A percentile compares a stretch with the other conserved stretches of the same genome.
These are phyloP conservation scores for Caloboletus inedulis DNA, from an alignment of 1,284 basidiomycete species.

Conservation along the genomic window DNA sequence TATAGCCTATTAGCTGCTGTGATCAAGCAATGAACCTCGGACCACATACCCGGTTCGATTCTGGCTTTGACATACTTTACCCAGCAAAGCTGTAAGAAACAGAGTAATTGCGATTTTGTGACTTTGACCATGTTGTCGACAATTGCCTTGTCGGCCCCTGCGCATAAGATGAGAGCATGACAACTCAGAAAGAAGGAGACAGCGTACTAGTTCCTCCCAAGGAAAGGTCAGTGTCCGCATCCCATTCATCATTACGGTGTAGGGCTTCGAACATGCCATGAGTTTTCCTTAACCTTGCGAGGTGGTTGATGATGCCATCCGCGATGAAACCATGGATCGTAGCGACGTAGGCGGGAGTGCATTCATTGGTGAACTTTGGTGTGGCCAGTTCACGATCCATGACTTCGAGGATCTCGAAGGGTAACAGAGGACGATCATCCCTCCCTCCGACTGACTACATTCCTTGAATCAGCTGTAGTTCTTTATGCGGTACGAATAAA, in stretches of 20 bases:
- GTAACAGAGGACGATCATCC: slow-evolving; percentile 66
- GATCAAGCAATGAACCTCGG: not conserved
- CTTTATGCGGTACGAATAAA: not conserved
- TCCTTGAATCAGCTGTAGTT: not conserved
- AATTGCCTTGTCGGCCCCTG: slow-evolving; percentile 63
- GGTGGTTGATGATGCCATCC: slow-evolving; percentile 63
- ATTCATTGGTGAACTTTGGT: slow-evolving; percentile 63
- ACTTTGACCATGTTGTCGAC: slow-evolving; percentile 92
- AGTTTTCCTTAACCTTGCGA: slow-evolving; percentile 68
- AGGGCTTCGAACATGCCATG: slow-evolving; percentile 87
- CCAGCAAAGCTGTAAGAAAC: slow-evolving; percentile 88
- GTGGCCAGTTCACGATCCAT: slow-evolving; percentile 64
- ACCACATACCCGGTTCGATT: slow-evolving; percentile 78
- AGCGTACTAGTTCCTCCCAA: slow-evolving; percentile 67
- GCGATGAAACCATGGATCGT: slow-evolving; percentile 76
- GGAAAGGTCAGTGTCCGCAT: slow-evolving; percentile 73
- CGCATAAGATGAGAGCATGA: slow-evolving; percentile 2
- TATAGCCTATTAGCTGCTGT: slow-evolving; percentile 27
- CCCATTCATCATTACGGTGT: slow-evolving; percentile 75
- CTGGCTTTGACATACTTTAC: slow-evolving; percentile 90
- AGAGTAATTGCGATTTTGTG: slow-evolving; percentile 74
- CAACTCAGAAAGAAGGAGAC: not conserved
- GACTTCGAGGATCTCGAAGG: slow-evolving; percentile 83
- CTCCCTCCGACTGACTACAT: slow-evolving; percentile 61
- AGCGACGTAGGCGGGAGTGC: slow-evolving; percentile 75